These are phyloP conservation scores for Wallacemonas sp. DNA, from an alignment of 208 protist species.

Conservation along the genomic window DNA sequence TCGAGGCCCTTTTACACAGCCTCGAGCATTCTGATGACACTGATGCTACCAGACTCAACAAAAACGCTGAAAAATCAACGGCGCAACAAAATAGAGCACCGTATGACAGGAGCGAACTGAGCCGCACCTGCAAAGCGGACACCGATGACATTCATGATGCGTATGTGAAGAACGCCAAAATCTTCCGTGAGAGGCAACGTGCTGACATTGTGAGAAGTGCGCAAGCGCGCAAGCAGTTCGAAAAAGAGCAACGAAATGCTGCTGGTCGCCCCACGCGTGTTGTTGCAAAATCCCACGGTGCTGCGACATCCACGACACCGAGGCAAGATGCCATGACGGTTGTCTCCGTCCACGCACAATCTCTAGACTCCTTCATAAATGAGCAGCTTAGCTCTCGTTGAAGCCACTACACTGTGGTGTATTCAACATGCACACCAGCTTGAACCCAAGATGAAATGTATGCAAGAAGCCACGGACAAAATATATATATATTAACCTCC, in stretches of 20 bases:
- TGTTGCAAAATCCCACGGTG: neutral
- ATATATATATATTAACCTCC: no score
- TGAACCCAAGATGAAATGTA: no score
- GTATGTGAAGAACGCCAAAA: neutral
- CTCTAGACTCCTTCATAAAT: neutral
- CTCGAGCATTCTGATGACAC: slow-evolving; percentile 4
- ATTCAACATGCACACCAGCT: no score
- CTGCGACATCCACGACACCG: no score
- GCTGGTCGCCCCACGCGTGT: neutral
- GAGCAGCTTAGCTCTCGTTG: neutral
- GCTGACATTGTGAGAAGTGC: neutral
- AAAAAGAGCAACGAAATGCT: neutral
- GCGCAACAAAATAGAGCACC: neutral
- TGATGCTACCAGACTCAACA: neutral
- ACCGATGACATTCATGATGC: slow-evolving; percentile 3
- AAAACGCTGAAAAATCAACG: neutral
- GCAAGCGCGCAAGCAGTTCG: slow-evolving; percentile 1
- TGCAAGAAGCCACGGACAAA: no score
- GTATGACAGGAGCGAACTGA: neutral
- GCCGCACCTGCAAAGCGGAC: neutral
- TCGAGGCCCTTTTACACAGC: slow-evolving; percentile 13
- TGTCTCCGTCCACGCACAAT: neutral
- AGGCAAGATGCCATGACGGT: no score
- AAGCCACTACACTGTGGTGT: no score
- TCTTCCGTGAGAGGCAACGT: slow-evolving; percentile 1